Evolutionary conservation across 495 filamentous ascomycete genomes (phyloP).

Genomic region (Hamigera avellanea): DNA sequence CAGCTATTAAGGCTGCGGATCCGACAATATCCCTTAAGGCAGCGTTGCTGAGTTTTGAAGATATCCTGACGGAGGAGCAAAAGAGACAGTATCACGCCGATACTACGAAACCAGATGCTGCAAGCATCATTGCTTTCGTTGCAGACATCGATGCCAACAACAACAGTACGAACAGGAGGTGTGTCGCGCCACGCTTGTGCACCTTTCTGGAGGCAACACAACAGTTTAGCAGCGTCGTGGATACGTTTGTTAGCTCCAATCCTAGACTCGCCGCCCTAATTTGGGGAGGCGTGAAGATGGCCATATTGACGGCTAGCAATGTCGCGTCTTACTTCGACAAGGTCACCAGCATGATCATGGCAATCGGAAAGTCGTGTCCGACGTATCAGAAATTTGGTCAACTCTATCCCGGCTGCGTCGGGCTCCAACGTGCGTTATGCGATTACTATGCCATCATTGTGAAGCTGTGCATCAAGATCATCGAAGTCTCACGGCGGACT

Average conservation of each 20-base stretch:
- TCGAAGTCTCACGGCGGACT: slow-evolving; percentile 10
- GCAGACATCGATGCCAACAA: slow-evolving; percentile 15
- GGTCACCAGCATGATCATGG: slow-evolving; percentile 18
- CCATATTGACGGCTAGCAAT: slow-evolving; percentile 16
- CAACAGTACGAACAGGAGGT: slow-evolving; percentile 9
- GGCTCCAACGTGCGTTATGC: slow-evolving; percentile 19
- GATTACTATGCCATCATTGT: slow-evolving; percentile 24
- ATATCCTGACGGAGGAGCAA: slow-evolving; percentile 11
- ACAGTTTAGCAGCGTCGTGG: slow-evolving; percentile 18
- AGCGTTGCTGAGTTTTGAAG: slow-evolving; percentile 9
- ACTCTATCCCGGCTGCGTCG: slow-evolving; percentile 15
- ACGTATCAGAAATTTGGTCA: slow-evolving; percentile 18
- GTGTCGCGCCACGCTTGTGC: slow-evolving; percentile 16
- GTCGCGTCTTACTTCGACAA: slow-evolving; percentile 24
- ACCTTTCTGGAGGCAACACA: slow-evolving; percentile 17
- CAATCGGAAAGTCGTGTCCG: slow-evolving; percentile 16
- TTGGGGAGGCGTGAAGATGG: slow-evolving; percentile 24
- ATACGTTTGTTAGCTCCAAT: slow-evolving; percentile 21
- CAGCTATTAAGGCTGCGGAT: no score
- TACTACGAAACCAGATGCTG: slow-evolving; percentile 13
- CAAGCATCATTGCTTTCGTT: slow-evolving; percentile 18
- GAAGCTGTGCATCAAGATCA: slow-evolving; percentile 16
- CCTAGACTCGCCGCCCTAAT: slow-evolving; percentile 23
- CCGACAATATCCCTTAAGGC: slow-evolving; percentile 2
- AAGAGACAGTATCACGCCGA: slow-evolving; percentile 8